Evolutionary conservation across 768 basidiomycete species (phyloP).

Genomic region (Boletus rubroflammeus): DNA sequence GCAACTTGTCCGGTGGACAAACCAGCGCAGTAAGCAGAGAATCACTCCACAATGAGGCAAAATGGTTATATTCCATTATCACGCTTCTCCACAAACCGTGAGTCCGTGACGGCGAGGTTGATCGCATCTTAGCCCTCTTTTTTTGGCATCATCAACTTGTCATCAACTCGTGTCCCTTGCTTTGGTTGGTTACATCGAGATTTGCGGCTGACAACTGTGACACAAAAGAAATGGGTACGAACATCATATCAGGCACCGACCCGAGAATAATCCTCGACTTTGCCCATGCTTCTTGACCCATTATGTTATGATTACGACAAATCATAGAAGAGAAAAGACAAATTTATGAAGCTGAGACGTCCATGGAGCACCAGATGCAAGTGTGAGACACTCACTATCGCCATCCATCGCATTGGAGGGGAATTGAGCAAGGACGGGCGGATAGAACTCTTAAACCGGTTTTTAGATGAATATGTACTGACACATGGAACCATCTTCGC

Average conservation of each 20-base stretch:
- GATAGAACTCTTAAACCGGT: conserved; percentile 31
- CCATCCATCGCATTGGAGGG: conserved; percentile 61
- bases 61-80: too few species aligned
- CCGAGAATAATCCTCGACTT: neutral
- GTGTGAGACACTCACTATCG: too few species aligned
- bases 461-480: neutral
- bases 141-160: neutral
- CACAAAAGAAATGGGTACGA: neutral
- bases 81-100: too few species aligned
- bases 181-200: neutral
- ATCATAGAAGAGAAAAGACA: too few species aligned
- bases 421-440: conserved; percentile 57
- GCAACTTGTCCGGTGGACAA: conserved; percentile 58
- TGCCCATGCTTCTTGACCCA: neutral
- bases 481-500: neutral
- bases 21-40: conserved; percentile 44
- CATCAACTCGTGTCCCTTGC: neutral
- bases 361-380: too few species aligned
- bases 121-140: neutral
- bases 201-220: neutral
- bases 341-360: too few species aligned
- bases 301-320: too few species aligned
- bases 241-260: neutral
- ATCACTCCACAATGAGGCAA: too few species aligned
- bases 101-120: too few species aligned